These are phyloP conservation scores for Noccaea caerulescens DNA, from an alignment of 345 rosid genomes.

Conservation along the genomic window DNA sequence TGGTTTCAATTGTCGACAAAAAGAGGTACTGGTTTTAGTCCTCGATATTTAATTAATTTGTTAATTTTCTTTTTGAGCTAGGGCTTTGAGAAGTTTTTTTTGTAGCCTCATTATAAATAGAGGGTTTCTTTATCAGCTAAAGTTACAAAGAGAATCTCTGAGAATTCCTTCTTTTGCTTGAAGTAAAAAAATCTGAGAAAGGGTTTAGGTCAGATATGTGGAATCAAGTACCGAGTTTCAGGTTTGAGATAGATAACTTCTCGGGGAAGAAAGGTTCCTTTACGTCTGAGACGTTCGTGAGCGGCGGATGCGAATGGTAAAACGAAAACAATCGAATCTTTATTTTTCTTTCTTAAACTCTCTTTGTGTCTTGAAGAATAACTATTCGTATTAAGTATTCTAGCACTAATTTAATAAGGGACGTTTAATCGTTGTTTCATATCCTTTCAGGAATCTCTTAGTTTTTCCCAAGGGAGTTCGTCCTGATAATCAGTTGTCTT, in stretches of 20 bases:
- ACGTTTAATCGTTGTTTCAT: neutral
- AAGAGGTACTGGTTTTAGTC: neutral
- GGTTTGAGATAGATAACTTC: conserved; percentile 27
- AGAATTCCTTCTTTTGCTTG: conserved; percentile 1
- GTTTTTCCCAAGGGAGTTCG: conserved; percentile 1
- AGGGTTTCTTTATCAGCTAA: neutral
- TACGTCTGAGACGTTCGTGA: neutral
- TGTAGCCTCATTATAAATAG: neutral
- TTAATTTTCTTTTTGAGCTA: neutral
- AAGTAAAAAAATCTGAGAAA: neutral
- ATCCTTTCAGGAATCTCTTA: neutral
- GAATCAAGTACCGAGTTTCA: neutral
- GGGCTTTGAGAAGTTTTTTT: conserved; percentile 8
- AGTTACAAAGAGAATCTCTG: neutral
- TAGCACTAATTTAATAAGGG: neutral
- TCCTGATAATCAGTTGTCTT: neutral
- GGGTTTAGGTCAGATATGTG: conserved; percentile 1
- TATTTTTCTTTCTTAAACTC: neutral
- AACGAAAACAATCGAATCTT: neutral
- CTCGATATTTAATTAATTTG: neutral
- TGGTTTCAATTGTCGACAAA: no score
- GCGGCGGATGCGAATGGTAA: conserved; percentile 33
- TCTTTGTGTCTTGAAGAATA: neutral
- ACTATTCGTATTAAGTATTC: neutral
- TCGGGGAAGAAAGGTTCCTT: neutral